These are phyloP conservation scores for Verticillium nonalfalfae DNA, from an alignment of 2,329 filamentous ascomycete genomes.

Conservation along the genomic window DNA sequence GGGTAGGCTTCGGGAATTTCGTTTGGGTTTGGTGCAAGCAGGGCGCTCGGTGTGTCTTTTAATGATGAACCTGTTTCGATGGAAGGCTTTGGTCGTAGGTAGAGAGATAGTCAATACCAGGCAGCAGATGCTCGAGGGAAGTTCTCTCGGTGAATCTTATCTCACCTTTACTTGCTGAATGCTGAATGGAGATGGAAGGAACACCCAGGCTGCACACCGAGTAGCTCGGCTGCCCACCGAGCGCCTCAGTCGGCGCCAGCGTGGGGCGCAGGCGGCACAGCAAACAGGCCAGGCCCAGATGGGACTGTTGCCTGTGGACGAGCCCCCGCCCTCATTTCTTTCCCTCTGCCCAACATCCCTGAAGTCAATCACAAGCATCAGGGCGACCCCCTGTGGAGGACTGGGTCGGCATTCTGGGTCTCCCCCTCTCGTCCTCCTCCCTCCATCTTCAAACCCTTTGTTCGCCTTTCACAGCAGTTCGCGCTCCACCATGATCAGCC, in stretches of 20 bases:
- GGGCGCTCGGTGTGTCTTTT: too few relatives aligned
- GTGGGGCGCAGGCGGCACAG: neutral
- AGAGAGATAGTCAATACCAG: too few relatives aligned
- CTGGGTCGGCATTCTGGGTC: neutral
- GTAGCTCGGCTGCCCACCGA: too few relatives aligned
- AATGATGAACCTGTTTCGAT: too few relatives aligned
- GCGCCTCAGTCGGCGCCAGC: neutral
- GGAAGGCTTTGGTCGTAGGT: too few relatives aligned
- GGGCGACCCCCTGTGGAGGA: neutral
- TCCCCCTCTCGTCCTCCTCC: neutral
- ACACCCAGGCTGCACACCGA: too few relatives aligned
- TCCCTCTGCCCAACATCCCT: neutral
- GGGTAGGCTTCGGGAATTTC: neutral
- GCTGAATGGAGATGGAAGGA: too few relatives aligned
- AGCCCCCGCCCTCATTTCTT: neutral
- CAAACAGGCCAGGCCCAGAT: neutral
- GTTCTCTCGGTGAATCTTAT: too few relatives aligned
- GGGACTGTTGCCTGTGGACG: neutral
- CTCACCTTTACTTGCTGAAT: too few relatives aligned
- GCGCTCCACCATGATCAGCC: neutral
- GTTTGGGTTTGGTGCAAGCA: too few relatives aligned
- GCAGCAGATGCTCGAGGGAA: too few relatives aligned
- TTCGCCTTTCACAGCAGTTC: neutral
- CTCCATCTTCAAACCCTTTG: neutral
- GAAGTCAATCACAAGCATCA: neutral